Evolutionary conservation across 2,329 filamentous ascomycete genomes (phyloP).

Genomic region (Fusarium abutilonis): DNA sequence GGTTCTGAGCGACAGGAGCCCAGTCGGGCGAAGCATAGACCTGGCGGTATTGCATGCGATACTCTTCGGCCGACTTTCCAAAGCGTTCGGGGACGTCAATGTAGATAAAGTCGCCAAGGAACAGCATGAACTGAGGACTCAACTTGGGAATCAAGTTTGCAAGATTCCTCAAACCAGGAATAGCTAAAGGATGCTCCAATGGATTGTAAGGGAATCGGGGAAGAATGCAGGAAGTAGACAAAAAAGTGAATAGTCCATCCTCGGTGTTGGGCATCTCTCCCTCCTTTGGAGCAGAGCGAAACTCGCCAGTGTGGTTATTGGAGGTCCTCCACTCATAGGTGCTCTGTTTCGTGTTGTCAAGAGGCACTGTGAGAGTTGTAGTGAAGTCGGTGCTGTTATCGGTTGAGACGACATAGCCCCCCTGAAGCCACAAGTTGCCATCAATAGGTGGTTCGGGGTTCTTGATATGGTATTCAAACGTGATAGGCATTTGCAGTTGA

Average conservation of each 20-base stretch:
- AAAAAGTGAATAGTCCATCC: slow-evolving; percentile 82
- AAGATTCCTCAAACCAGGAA: slow-evolving; percentile 82
- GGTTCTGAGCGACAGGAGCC: slow-evolving; percentile 74
- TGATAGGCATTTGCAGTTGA: slow-evolving; percentile 76
- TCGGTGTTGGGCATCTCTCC: slow-evolving; percentile 69
- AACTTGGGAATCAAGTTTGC: slow-evolving; percentile 77
- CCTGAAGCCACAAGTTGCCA: slow-evolving; percentile 71
- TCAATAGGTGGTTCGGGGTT: slow-evolving; percentile 63
- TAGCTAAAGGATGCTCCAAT: slow-evolving; percentile 81
- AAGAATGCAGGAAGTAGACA: slow-evolving; percentile 93
- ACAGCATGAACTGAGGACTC: slow-evolving; percentile 81
- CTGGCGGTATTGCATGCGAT: slow-evolving; percentile 90
- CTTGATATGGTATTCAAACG: slow-evolving; percentile 70
- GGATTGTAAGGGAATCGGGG: slow-evolving; percentile 90
- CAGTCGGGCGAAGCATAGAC: slow-evolving; percentile 97
- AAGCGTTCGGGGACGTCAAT: slow-evolving; percentile 86
- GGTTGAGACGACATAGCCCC: slow-evolving; percentile 71
- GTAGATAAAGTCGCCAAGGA: slow-evolving; percentile 89
- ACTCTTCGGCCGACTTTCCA: slow-evolving; percentile 76
- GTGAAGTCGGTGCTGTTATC: slow-evolving; percentile 86
- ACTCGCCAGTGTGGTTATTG: slow-evolving; percentile 85
- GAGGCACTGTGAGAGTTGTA: slow-evolving; percentile 70
- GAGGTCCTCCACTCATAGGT: slow-evolving; percentile 86
- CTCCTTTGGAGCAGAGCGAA: slow-evolving; percentile 77
- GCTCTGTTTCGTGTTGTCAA: slow-evolving; percentile 73